Evolutionary conservation across 495 filamentous ascomycete species (phyloP), one percentile per base, ranked within the genome.

Genomic region (Paragyromitra xinjiangensis): DNA sequence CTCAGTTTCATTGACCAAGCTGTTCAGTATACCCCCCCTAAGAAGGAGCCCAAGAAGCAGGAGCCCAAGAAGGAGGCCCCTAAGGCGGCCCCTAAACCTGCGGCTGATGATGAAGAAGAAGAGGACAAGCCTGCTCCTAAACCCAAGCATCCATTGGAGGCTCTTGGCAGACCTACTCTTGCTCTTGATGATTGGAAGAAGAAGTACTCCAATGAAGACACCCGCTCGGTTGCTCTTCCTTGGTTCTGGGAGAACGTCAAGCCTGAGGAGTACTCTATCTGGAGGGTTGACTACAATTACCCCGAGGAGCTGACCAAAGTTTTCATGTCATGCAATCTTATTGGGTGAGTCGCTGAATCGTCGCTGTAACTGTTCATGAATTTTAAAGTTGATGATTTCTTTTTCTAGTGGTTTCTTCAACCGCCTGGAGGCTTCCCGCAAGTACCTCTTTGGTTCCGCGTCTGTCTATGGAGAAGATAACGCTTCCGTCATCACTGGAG

Each of bases 201-300:
- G 81, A 90, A 92, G 85, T 99, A 98, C 91, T 98, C 96, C 82
- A 99, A 99, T 90, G 88, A 92, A 78, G 95, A 98, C 59, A 94
- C 93, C 71, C 93, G 92, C 56, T 81, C 87, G 75, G 90, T 86
- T 53, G 93, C 94, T 79, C 85, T 98, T 79, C 94, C 95, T 83
- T 99, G 94, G 93, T 98, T 99, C 90, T 99, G 94, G 94, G 89
- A 97, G 87, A 91, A 97, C 83, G 89, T 89, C 85, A 94, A 94
- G 74, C 88, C 94, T 82, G 91, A 93, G 69, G 96, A 98, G 86
- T 98, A 95, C 89, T 96, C 94, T 48, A 85, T 99, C 81, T 99
- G 93, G 93, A 89, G 87, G 83, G 87, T 92, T 73, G 90, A 92
- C 84, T 99, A 97, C 90, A 97, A 97, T 88, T 98, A 98, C 89